Evolutionary conservation across 495 filamentous ascomycete genomes (phyloP), one percentile per base, ranked within the genome.

Genomic region (Cryomyces minteri): DNA sequence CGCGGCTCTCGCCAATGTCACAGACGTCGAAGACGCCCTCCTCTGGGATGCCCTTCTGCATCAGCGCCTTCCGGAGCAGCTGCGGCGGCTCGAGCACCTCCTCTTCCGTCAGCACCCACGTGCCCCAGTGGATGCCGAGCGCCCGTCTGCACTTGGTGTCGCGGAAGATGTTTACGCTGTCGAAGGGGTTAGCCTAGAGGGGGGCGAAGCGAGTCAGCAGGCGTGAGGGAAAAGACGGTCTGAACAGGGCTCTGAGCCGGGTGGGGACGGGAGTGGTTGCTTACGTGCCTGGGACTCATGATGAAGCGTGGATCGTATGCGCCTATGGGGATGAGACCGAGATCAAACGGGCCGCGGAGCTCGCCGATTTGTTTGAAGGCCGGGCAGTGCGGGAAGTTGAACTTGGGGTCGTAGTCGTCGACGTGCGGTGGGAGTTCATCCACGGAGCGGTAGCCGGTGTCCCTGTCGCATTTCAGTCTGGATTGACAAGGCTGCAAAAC

Each of bases 311-410:
- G 90, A 50, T 70, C 62, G 57, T 98, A 98, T 18, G 90, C 90
- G 29, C 88, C 90, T 49, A 98, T 94, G 28, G 90, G 90, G 46
- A 98, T 92, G 52, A 98, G 54, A 3, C 90, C 90, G 28, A 98
- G 73, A 61, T 98, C 87, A 56, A 98, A 94, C 4, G 82, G 81
- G 1, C 90, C 90, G 11, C 84, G 72, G 43, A 74, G 72, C 37
- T 81, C 66, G 43, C 90, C 90, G 42, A 95, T 81, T 58, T 94
- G 69, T 48, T 77, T 75, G 63, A 98, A 98, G 25, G 85, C 83
- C 10, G 90, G 88, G 54, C 84, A 92, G 40, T 71, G 56, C 10
- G 87, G 85, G 44, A 88, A 70, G 43, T 79, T 60, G 57, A 77
- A 77, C 41, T 81, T 76, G 1, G 74, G 66, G 4, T 69, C 73